These are phyloP conservation scores for Daldinia caldariorum DNA, from an alignment of 495 filamentous ascomycete species.

Conservation along the genomic window DNA sequence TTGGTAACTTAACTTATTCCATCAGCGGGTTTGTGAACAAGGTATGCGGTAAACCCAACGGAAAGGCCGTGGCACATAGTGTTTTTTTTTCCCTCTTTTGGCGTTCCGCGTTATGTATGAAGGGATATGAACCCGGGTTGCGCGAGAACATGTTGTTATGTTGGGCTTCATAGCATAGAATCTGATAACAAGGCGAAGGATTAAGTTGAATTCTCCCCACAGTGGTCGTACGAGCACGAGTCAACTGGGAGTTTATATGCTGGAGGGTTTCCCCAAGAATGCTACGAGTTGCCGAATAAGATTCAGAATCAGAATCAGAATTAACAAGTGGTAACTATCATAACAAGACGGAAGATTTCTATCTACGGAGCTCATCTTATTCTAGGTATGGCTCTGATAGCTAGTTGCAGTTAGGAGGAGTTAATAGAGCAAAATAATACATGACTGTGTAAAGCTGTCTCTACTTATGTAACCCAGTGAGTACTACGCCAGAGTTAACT, in stretches of 20 bases:
- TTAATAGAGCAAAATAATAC: neutral
- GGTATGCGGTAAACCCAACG: constrained; percentile 8
- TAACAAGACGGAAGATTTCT: neutral
- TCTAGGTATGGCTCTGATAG: neutral
- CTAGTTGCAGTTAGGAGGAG: neutral
- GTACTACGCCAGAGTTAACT: neutral
- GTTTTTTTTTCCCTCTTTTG: constrained; percentile 8
- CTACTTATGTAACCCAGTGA: neutral
- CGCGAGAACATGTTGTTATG: constrained; percentile 3
- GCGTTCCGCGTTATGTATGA: constrained; percentile 20
- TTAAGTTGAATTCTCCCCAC: constrained; percentile 5
- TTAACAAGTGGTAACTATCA: neutral
- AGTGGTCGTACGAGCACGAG: neutral
- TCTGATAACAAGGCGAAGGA: neutral
- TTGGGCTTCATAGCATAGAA: neutral
- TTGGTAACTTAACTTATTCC: neutral
- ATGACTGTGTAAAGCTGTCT: neutral
- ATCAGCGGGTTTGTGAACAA: constrained; percentile 8
- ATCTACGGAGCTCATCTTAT: neutral
- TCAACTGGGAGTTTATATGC: neutral
- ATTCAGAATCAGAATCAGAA: neutral
- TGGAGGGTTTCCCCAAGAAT: neutral
- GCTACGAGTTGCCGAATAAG: neutral
- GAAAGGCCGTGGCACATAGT: constrained; percentile 6
- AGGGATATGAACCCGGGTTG: neutral